Evolutionary conservation across 2,329 filamentous ascomycete genomes (phyloP), one percentile per base, ranked within the genome.

Genomic region (Penicillium sp.): DNA sequence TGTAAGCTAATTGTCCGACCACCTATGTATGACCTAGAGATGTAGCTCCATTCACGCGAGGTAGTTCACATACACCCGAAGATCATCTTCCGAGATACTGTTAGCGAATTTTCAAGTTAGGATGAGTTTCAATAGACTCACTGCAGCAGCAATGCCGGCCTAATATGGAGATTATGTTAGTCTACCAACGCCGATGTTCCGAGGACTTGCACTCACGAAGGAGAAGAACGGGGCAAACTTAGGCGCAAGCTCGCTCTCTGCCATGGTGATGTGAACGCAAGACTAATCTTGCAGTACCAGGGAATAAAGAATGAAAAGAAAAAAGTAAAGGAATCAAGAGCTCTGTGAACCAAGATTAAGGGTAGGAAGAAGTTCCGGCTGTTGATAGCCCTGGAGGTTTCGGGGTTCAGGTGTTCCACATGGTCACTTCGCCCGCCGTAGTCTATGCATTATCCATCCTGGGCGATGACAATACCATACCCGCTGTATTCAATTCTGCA

Each of bases 151-250:
- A 67, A 79, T 76, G 53, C 78, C 78, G 56, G 76, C 77, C 78
- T 80, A 55, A 19, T 30, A 41, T n/a, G 34, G 42, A 38, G 27
- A 45, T 9, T 29, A 35, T 41, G 63, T 75, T 60, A 74, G 70
- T 58, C 50, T 53, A 47, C 7, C 14, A 41, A 47, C 32, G 19
- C 16, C 18, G 46, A 29, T 29, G 48, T 26, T 59, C 45, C 14
- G 27, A 13, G 44, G 35, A 47, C 27, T 40, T 29, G 36, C 19
- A 78, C 80, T 72, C 75, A 85, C 83, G 81, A 87, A 87, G 71
- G 84, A 84, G 67, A 87, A 79, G 76, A 87, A 87, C 44, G 84
- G 84, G 67, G 84, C 84, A 67, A 86, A 87, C 72, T 82, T 83
- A 61, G 84, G 84, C 53, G 83, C 74, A 58, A 79, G 72, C 56